These are phyloP conservation scores for Colletotrichum sp. DNA, from an alignment of 2,329 filamentous ascomycete genomes.

Conservation along the genomic window DNA sequence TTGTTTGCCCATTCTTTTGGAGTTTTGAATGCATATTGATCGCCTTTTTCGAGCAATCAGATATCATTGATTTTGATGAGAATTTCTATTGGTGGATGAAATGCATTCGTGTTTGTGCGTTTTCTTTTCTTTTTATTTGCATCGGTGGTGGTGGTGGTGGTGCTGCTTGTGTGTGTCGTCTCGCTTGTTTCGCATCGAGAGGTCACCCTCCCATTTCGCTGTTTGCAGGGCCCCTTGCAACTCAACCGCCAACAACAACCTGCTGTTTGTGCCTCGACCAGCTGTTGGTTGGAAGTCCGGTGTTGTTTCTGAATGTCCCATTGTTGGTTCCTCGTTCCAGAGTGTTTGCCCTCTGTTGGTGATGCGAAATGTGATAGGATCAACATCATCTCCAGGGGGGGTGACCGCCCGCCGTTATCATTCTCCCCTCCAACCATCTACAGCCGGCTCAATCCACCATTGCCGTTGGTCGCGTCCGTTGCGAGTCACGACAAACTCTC, in stretches of 20 bases:
- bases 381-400: neutral
- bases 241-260: neutral
- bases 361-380: neutral
- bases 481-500: neutral
- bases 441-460: neutral
- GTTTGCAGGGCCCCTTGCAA: neutral
- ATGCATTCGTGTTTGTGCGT: neutral
- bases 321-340: neutral
- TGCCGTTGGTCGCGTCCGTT: neutral
- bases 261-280: neutral
- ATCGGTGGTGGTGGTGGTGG: neutral
- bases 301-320: neutral
- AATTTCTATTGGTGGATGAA: neutral
- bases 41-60: neutral
- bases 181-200: neutral
- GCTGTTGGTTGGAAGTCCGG: neutral
- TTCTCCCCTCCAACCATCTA: neutral
- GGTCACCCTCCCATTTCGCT: neutral
- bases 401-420: neutral
- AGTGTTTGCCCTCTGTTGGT: neutral
- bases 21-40: neutral
- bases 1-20: neutral
- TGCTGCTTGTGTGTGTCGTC: neutral
- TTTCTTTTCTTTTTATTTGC: neutral
- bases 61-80: neutral